Conservation (phyloP, 352 stramenopile genomes). For the Pythium chondricola region DNA sequence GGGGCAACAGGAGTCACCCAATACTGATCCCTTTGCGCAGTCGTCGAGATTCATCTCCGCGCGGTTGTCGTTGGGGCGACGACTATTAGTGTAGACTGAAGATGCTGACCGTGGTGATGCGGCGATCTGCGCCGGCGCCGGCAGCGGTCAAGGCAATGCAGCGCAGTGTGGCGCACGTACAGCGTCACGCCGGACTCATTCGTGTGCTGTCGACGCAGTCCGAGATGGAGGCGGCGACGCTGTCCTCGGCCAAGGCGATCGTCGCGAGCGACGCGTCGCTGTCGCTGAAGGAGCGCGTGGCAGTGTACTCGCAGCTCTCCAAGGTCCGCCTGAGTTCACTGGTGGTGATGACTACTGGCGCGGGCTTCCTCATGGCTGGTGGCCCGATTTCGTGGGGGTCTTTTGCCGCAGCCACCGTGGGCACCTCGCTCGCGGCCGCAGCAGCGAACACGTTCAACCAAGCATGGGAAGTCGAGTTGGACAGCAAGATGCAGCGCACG, state of each 20-base stretch:
- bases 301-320: slow-evolving; percentile 88
- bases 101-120: slow-evolving; percentile 20
- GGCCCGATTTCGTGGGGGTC: slow-evolving; percentile 87
- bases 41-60: slow-evolving; percentile 13
- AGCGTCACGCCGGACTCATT: slow-evolving; percentile 21
- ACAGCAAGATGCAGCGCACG: slow-evolving; percentile 97
- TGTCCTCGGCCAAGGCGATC: slow-evolving; percentile 22
- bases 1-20: background rate
- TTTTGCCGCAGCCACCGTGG: slow-evolving; percentile 87
- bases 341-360: slow-evolving; percentile 94
- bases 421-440: slow-evolving; percentile 92
- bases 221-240: slow-evolving; percentile 31
- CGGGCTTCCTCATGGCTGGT: slow-evolving; percentile 95
- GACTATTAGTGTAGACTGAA: slow-evolving; percentile 1
- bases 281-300: slow-evolving; percentile 53
- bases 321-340: slow-evolving; percentile 94
- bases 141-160: background rate
- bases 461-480: slow-evolving; percentile 93
- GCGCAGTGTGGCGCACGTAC: slow-evolving; percentile 11
- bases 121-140: slow-evolving; percentile 1
- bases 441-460: slow-evolving; percentile 98
- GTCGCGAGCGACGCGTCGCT: slow-evolving; percentile 18
- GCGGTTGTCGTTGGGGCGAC: slow-evolving; percentile 13
- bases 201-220: slow-evolving; percentile 60
- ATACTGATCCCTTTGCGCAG: background rate